Evolutionary conservation across 1,284 basidiomycete species (phyloP).

Genomic region (Anthracocystis panici-leucophaei): DNA sequence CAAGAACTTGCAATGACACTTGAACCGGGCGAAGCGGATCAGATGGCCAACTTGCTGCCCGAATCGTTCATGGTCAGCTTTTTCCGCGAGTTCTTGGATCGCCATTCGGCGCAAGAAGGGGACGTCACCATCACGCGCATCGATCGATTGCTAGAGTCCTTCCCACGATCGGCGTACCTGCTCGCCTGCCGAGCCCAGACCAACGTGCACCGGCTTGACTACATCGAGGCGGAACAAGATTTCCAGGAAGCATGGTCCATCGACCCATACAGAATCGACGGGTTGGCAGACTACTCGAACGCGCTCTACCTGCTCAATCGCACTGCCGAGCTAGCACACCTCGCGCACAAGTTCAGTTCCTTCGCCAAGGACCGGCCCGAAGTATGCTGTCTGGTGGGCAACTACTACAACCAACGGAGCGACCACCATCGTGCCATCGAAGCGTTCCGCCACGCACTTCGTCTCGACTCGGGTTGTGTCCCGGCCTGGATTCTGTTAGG

Average conservation of each 20-base stretch:
- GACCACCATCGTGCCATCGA: slow-evolving; percentile 96
- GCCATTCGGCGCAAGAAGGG: slow-evolving; percentile 77
- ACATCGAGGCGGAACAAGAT: slow-evolving; percentile 61
- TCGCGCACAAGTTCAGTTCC: slow-evolving; percentile 77
- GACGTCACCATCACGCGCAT: slow-evolving; percentile 54
- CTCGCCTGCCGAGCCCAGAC: slow-evolving; percentile 72
- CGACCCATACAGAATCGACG: slow-evolving; percentile 92
- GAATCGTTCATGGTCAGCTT: slow-evolving; percentile 81
- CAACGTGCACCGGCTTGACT: slow-evolving; percentile 50
- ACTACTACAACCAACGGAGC: slow-evolving; percentile 91
- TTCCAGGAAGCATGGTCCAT: slow-evolving; percentile 70
- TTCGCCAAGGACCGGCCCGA: slow-evolving; percentile 69
- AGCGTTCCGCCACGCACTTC: slow-evolving; percentile 92
- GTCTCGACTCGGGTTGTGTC: slow-evolving; percentile 92
- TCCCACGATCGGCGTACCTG: slow-evolving; percentile 86
- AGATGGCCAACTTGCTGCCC: slow-evolving; percentile 75
- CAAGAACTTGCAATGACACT: slow-evolving; percentile 64
- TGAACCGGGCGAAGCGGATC: slow-evolving; percentile 43
- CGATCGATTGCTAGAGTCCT: slow-evolving; percentile 77
- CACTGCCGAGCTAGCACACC: slow-evolving; percentile 84
- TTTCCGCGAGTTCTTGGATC: slow-evolving; percentile 89
- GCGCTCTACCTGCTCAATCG: slow-evolving; percentile 96
- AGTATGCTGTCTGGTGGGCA: slow-evolving; percentile 94
- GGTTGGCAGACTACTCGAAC: slow-evolving; percentile 96
- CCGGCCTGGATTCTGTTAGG: slow-evolving; percentile 99